Base-by-base conservation (phyloP, 768 basidiomycete species). In the Rhodotorula toruloides region DNA sequence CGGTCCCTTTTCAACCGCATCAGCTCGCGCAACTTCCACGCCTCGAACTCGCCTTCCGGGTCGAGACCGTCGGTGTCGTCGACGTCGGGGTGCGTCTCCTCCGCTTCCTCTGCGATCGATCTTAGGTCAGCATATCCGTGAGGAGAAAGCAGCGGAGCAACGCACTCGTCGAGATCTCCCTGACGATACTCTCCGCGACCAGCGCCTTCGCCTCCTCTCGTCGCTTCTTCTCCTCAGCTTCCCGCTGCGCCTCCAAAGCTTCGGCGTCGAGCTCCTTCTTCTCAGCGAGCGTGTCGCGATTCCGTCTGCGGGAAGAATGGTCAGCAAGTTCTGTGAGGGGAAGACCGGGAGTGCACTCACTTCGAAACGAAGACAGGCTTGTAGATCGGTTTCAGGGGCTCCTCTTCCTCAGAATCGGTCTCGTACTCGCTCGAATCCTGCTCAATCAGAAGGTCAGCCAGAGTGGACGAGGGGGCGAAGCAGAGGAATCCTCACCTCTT, bases 51-150 rank as follows among this genome's bases (percentile, higher is more conserved):
- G 58, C 77, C 86, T 22, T 84, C 82, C 4, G 92, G 89, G 74
- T 97, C 92, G 54, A 92, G 76, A 2, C 90, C 94, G 74, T 99
- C 96, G 9, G 90, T 89, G 77, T 99, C 96, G 78, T 98, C 93
- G 0, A 98, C 83, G 68, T 97, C 92, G 4, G 89, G 89, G 40
- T 88, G 79, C 27, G 86, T 77, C 32, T 87, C 88, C 61, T 89
- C 85, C 69, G 90, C 91, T 77, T 97, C 91, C 82, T 91, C 94
- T 98, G 62, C 29, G n/a, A 16, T 4, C 40, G 19, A 25, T 19
- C 27, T 22, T 16, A 39, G 44, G 39, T 9, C n/a, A 22, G 29
- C n/a, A n/a, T n/a, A 42, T 12, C 22, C 42, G 12, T 42, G 42
- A 12, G 42, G 42, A 42, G 42, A 21, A 12, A 42, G 12, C 42